Base-by-base conservation (phyloP, 2,329 filamentous ascomycete species). In the Sporothrix dimorphospora region DNA sequence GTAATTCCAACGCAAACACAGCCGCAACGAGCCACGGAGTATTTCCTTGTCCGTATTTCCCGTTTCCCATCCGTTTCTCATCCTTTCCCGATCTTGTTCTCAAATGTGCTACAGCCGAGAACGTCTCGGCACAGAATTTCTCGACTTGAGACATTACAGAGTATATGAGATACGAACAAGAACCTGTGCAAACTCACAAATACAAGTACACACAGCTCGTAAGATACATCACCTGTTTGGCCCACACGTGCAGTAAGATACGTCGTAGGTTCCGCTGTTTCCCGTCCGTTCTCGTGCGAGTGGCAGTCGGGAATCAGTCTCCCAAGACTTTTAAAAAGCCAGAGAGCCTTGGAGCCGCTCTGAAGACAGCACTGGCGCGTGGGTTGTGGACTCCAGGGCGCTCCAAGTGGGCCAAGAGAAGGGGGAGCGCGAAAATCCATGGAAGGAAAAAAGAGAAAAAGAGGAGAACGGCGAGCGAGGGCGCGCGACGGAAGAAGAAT, bases 251-350 rank as follows among this genome's bases (percentile, higher is more conserved):
- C 24, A 14, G 24, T 30, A 34, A 21, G 19, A 3, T 40, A 40
- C 19, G 21, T 16, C 6, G 9, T 57, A 34, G 53, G 30, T 42
- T 27, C 38, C 59, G 59, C 11, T 63, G n/a, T 42, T 63, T 63
- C 59, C 19, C 34, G 38, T 42, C 59, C 38, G 59, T 63, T 63
- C 38, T 63, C 59, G 38, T 63, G 55, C 59, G 59, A 42, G 34
- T 63, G 59, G 38, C 34, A n/a, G 30, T 21, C 30, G 27, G 27
- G 30, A 38, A 59, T n/a, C 30, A 3, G 21, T 30, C 57, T 57
- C 55, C 55, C 55, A 61, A 21, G 55, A 38, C 30, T n/a, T 38
- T 57, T 30, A 19, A 14, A 30, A 24, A 12, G n/a, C n/a, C n/a
- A 19, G 4, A 30, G 51, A 2, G 24, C 34, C 19, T 61, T 14